Evolutionary conservation across 176 grass and related monocot genomes (phyloP), one percentile per base, ranked within the genome.

Genomic region (Aegilops umbellulata): DNA sequence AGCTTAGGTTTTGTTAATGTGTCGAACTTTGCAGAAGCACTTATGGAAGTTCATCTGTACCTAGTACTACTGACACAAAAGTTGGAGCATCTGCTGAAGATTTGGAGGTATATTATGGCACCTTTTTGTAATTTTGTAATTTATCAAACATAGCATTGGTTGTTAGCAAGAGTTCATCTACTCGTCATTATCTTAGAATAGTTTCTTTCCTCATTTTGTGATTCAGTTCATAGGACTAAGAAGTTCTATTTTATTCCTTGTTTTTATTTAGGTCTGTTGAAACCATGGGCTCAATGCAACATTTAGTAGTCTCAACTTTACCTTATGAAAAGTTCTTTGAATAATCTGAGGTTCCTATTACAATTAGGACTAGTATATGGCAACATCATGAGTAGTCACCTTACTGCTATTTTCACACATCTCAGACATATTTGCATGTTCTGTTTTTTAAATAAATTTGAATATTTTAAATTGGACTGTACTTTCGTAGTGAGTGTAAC

Each of bases 71-170:
- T 70, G 85, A 85, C 63, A 80, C 78, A 30, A 64, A 76, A 87
- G 88, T 91, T 88, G 93, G 76, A 80, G 84, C 90, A 80, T 93
- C 89, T 73, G 78, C 92, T 82, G 90, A 93, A 89, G 92, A 99
- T 80, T 65, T 91, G 63, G 97, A 96, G 94, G 97, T 99, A 93
- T 55, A 13, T 69, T 80, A 39, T 34, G 34, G 67, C 83, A 62
- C 22, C 22, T 75, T 84, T 47, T 44, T 8, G 12, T 19, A 35
- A 23, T 27, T 35, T 79, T 89, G 30, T 58, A 68, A 8, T 81
- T 85, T 76, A 9, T 51, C 55, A 80, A 80, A 24, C 74, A 65
- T 65, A 64, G 57, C 42, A 22, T 31, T 9, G 55, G 75, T 74
- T 41, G n/a, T 73, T 46, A 74, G 41, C 41, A 5, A 46, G 77